These are phyloP conservation scores for Vaccinium darrowii DNA, from an alignment of 148 eudicot genomes.

Conservation along the genomic window DNA sequence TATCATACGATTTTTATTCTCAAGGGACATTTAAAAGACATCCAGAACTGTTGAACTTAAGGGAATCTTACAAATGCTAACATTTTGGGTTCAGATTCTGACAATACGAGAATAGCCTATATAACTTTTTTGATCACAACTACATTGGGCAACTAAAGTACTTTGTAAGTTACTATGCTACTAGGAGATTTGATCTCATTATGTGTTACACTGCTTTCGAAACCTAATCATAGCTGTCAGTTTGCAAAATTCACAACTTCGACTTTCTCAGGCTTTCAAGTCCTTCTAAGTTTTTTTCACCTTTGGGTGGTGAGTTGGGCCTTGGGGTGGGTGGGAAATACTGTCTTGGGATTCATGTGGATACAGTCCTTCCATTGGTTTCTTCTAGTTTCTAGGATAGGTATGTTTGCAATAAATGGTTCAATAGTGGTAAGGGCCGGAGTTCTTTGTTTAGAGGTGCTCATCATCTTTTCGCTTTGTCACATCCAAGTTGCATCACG, in stretches of 20 bases:
- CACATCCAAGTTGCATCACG: background rate
- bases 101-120: background rate
- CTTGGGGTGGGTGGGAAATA: background rate
- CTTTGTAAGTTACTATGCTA: background rate
- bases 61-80: background rate
- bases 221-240: background rate
- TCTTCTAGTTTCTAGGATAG: background rate
- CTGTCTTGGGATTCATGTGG: background rate
- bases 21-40: background rate
- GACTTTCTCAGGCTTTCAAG: background rate
- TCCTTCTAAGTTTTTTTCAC: background rate
- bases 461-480: background rate
- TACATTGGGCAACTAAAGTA: background rate
- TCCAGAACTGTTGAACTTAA: background rate
- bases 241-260: background rate
- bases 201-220: background rate
- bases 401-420: background rate
- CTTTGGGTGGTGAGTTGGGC: too few relatives aligned
- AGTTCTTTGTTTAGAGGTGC: constrained; percentile 1
- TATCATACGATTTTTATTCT: background rate
- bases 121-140: background rate
- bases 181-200: background rate
- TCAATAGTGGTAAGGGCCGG: too few relatives aligned
- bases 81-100: background rate
- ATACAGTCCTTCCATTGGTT: background rate